Conservation (phyloP, 441 rosid genomes). For the Corymbia calophylla region DNA sequence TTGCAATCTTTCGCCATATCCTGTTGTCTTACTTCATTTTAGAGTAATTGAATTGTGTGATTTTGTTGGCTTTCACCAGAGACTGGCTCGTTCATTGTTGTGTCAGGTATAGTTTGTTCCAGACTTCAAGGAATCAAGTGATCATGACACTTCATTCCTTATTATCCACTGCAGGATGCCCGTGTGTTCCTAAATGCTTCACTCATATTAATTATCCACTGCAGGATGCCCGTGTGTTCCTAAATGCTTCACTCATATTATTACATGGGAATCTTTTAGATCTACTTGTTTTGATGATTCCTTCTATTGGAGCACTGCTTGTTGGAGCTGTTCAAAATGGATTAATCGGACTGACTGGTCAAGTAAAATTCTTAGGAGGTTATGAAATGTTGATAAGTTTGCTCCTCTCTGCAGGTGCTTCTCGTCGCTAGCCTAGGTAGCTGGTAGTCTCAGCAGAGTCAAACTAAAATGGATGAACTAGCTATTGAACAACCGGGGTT, state of each 20-base stretch:
- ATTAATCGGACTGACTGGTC: no score
- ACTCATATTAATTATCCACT: conserved; percentile 18
- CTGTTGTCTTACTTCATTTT: conserved; percentile 10
- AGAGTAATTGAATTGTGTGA: conserved; percentile 51
- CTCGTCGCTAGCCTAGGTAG: not conserved
- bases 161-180: no score
- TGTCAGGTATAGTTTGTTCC: conserved; percentile 30
- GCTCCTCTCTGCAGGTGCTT: no score
- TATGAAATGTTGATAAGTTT: no score
- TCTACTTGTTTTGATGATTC: no score
- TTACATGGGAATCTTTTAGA: no score
- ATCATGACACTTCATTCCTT: conserved; percentile 37
- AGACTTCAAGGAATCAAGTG: conserved; percentile 47
- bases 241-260: no score
- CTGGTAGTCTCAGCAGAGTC: conserved; percentile 12
- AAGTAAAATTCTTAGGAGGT: no score
- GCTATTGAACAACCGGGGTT: conserved; percentile 3
- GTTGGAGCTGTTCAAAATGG: no score
- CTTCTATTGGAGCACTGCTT: no score
- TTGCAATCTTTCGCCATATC: conserved; percentile 9
- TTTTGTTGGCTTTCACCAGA: conserved; percentile 46
- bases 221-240: no score
- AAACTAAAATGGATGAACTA: conserved; percentile 28
- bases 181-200: no score
- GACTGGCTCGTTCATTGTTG: conserved; percentile 38